Base-by-base conservation (phyloP, 2,329 filamentous ascomycete genomes). In the Phialemoniopsis sp. region DNA sequence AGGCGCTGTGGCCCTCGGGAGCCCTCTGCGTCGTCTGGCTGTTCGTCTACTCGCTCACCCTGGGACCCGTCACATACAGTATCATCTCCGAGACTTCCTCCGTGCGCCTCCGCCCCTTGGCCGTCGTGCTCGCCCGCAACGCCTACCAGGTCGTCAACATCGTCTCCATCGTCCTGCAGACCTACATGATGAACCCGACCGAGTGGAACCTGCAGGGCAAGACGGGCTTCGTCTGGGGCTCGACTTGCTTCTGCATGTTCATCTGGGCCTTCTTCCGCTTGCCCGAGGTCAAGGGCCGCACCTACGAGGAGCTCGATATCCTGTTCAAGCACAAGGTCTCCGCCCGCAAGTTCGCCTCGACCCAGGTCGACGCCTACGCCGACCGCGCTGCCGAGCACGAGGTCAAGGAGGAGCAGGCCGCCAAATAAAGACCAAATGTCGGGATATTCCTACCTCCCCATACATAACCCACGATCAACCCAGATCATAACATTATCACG, bases 261-360 rank as follows among this genome's bases (percentile, higher is more conserved):
- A 35, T 38, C 8, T 28, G 38, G 19, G 41, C 41, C 4, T 37
- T 41, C 26, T 38, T 43, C 29, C 26, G 17, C 2, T 26, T 38
- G 13, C 26, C 42, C 13, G 38, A 44, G 17, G 70, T 66, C 3
- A 60, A 61, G 34, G 59, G 61, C 17, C 62, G 67, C 33, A 69
- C 67, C 8, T 62, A 72, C 38, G 69, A 73, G 53, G 69, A 74
- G 54, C 53, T 73, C 32, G 65, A 71, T 32, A 60, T 61, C 28
- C 19, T 40, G 9, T 31, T 19, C 17, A 30, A 12, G 30, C 33
- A 26, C 37, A 38, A 8, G 21, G 21, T 26, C 6, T 10, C 21
- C 10, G 21, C 21, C 6, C 21, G 21, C 21, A 26, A 26, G 21
- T 26, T 26, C 21, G 21, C 21, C 21, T 26, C 21, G 21, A 26